These are phyloP conservation scores for Potentilla sterilis DNA, from an alignment of 306 rosid genomes.

Conservation along the genomic window DNA sequence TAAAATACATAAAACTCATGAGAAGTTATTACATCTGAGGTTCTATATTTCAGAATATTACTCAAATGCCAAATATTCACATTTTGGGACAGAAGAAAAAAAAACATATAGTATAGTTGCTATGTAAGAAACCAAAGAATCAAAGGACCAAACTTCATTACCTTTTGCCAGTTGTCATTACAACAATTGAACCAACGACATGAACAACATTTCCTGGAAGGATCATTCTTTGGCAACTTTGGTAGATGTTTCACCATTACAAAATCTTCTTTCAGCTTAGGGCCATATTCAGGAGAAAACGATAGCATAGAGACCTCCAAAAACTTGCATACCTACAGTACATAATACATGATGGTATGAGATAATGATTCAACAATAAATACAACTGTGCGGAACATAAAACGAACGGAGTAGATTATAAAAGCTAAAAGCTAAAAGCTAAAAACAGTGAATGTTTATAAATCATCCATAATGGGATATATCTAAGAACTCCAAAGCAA, in stretches of 20 bases:
- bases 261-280: slow-evolving; percentile 90
- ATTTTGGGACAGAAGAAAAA: not conserved
- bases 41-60: not conserved
- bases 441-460: not conserved
- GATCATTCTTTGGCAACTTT: slow-evolving; percentile 54
- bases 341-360: slow-evolving; percentile 27
- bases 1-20: slow-evolving; percentile 4
- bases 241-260: slow-evolving; percentile 97
- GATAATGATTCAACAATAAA: not conserved
- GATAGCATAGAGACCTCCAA: slow-evolving; percentile 95
- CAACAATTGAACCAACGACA: slow-evolving; percentile 77
- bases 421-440: not conserved
- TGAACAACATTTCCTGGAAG: slow-evolving; percentile 69
- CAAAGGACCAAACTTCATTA: slow-evolving; percentile 22
- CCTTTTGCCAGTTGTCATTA: slow-evolving; percentile 99
- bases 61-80: not conserved
- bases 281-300: slow-evolving; percentile 93
- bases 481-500: not conserved
- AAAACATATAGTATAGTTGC: not conserved
- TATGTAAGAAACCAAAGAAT: not conserved
- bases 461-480: not conserved
- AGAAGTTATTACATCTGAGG: not conserved
- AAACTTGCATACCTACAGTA: slow-evolving; percentile 89
- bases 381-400: slow-evolving; percentile 7
- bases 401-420: slow-evolving; percentile 9